A percentile compares a stretch with the other conserved stretches of the same genome.
These are phyloP conservation scores for Tetrahymena borealis DNA, from an alignment of 73 alveolate species.

Conservation along the genomic window DNA sequence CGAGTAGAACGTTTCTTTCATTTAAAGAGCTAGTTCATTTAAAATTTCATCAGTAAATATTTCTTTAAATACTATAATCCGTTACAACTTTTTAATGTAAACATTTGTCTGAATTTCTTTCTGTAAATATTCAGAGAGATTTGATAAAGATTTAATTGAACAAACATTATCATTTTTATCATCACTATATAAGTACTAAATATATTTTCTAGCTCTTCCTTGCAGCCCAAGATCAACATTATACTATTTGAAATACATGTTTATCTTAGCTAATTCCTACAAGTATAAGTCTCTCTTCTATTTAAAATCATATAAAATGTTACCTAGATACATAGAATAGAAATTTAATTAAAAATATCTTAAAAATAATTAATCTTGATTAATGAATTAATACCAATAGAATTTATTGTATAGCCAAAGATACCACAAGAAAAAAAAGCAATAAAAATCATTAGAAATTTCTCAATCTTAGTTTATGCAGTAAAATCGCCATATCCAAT, in stretches of 20 bases:
- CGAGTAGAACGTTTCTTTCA: background rate
- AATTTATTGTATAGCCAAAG: slow-evolving; percentile 22
- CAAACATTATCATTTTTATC: background rate
- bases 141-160: background rate
- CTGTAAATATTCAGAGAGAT: background rate
- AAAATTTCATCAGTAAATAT: background rate
- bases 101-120: background rate
- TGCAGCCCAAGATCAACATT: background rate
- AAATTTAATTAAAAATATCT: background rate
- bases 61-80: background rate
- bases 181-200: background rate
- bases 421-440: slow-evolving; percentile 32
- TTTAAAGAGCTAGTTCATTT: background rate
- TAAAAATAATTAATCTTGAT: background rate
- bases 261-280: background rate
- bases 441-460: background rate
- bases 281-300: background rate
- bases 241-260: background rate
- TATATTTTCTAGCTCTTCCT: background rate
- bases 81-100: background rate
- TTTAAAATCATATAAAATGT: background rate
- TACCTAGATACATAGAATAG: background rate
- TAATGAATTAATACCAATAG: background rate
- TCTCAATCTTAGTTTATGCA: slow-evolving; percentile 7
- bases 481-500: slow-evolving; percentile 41